These are phyloP conservation scores for Linaria vulgaris DNA, from an alignment of 257 asterid genomes.

Conservation along the genomic window DNA sequence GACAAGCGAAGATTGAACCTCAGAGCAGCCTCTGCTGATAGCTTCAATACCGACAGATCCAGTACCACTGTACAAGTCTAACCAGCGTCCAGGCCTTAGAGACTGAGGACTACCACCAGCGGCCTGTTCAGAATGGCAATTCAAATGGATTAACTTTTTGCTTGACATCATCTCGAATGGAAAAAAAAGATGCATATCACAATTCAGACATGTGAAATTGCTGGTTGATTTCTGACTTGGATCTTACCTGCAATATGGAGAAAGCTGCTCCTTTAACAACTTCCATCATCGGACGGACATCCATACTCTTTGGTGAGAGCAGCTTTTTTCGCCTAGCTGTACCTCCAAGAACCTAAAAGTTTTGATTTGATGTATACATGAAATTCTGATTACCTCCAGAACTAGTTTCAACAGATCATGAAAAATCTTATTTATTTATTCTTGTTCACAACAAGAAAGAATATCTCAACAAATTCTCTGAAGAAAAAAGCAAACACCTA, in stretches of 20 bases:
- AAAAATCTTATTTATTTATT: background rate
- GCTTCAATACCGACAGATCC: conserved; percentile 99
- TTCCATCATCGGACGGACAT: conserved; percentile 99
- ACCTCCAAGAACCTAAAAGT: conserved; percentile 85
- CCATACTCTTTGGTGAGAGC: conserved; percentile 95
- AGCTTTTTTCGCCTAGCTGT: conserved; percentile 85
- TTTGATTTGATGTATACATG: conserved; percentile 23
- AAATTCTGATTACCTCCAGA: background rate
- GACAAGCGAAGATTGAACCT: conserved; percentile 44
- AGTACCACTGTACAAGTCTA: conserved; percentile 96
- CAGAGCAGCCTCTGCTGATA: conserved; percentile 94
- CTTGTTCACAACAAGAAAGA: background rate
- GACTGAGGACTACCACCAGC: conserved; percentile 90
- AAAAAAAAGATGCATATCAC: background rate
- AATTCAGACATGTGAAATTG: conserved; percentile 19
- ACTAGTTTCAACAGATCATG: background rate
- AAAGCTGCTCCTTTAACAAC: conserved; percentile 97
- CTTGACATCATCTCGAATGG: background rate
- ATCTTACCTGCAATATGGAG: conserved; percentile 76
- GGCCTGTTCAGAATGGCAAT: conserved; percentile 45
- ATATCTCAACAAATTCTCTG: background rate
- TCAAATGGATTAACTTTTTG: conserved; percentile 20
- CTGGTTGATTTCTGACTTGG: conserved; percentile 9
- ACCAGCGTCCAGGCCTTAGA: conserved; percentile 93
- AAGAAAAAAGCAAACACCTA: background rate